Evolutionary conservation across 2,329 filamentous ascomycete species (phyloP), one percentile per base, ranked within the genome.

Genomic region (Botryotinia calthae): DNA sequence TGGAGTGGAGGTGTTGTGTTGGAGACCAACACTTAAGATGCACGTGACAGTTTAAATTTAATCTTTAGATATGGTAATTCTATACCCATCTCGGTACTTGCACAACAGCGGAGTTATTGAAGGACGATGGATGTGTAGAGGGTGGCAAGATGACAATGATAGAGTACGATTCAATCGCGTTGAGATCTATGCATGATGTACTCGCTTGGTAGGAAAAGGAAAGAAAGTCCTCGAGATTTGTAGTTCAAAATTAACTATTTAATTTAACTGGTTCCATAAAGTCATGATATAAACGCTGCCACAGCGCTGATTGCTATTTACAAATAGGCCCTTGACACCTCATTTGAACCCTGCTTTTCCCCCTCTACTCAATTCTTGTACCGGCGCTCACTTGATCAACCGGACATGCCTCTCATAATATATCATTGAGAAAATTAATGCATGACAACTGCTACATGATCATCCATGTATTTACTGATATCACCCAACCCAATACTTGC

Each of bases 401-500:
- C 16, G 28, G 10, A 42, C 28, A 18, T 10, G 34, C 59, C 25
- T 28, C 34, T 16, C 34, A 14, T 16, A 37, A 18, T 5, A 5
- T 16, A 44, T 22, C 2, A 7, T 8, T 16, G 16, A 46, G 3
- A 20, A 46, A 9, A 37, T 71, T 18, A 71, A 67, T 70, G 66
- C 25, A 73, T 71, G 18, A 71, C 61, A 22, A 88, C 87, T 3
- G 86, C 86, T 44, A 89, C 84, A 80, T 87, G 84, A 74, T 89
- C 85, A 78, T 87, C 85, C 85, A 89, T 87, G 75, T 87, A 88
- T 79, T 85, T 81, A 54, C 82, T 83, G 71, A 91, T 89, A 76
- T 90, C 85, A 1, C 86, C 87, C 79, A 91, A 80, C 75, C 90
- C 88, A 72, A 86, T 83, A 71, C 87, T 85, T 0, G 88, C 84